Base-by-base conservation (phyloP, 176 grass and related monocot species). In the Oryza officinalis region DNA sequence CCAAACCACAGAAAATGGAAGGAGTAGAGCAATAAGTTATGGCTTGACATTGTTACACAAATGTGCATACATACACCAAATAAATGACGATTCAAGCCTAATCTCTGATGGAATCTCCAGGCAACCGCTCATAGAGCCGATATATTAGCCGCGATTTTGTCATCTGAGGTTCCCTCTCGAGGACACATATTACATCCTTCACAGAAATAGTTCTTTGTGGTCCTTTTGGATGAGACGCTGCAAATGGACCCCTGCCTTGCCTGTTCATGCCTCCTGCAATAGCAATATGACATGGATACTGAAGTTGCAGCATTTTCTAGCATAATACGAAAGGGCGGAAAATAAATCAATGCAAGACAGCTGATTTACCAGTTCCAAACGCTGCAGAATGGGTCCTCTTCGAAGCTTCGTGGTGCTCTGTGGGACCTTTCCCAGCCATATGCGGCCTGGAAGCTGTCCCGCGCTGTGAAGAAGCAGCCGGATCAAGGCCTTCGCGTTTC, bases 131-230 rank as follows among this genome's bases (percentile, higher is more conserved):
- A 43, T 96, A 94, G 14, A 99, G 77, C 11, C 75, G 85, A 63
- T 96, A 96, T 26, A 99, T 83, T 43, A 99, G 86, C 73, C 85
- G 50, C 10, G 93, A 94, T 83, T 92, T 99, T 3, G 93, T 85
- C 97, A 96, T 96, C 80, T 92, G 93, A 27, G 93, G 89, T 72
- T 99, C 97, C 69, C 86, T 90, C 81, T 96, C 93, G 17, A 99
- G 94, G 68, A 70, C 91, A 12, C 86, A 69, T 20, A 99, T 94
- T 43, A 94, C 87, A 69, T 99, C 96, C 84, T 94, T 99, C 27
- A 99, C 65, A 6, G 89, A 94, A 67, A 99, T 90, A 40, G 85
- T 27, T 81, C 79, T 61, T 70, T 83, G 89, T 17, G 66, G 94
- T 32, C 87, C 86, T 88, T 85, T 76, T 30, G 49, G 69, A 15